phyloP scores from a whole-genome alignment of 352 stramenopile genomes.

The Globisporangium yorkense region DNA sequence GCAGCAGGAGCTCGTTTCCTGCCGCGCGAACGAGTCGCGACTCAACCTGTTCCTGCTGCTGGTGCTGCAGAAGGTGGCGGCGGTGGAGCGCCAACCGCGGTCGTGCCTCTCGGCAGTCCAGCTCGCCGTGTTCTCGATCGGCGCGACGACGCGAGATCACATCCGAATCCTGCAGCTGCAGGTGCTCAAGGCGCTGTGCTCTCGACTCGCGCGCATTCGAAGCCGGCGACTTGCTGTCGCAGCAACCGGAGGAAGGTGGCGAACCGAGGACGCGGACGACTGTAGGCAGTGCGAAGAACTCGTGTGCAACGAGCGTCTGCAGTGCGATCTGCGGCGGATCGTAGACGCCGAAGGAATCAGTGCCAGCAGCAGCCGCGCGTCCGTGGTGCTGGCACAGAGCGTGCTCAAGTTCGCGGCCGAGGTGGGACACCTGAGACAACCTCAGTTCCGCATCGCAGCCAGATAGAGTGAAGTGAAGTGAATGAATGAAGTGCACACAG shows the following conservation, averaged over 20 bases:
- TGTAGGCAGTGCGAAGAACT: constrained; percentile 27
- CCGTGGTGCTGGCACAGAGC: constrained; percentile 32
- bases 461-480: neutral
- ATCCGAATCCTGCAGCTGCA: constrained; percentile 48
- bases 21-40: constrained; percentile 20
- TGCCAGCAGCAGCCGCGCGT: constrained; percentile 20
- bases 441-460: neutral
- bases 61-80: constrained; percentile 38
- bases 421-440: neutral
- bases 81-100: constrained; percentile 3
- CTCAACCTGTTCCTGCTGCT: constrained; percentile 54
- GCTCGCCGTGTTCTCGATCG: constrained; percentile 35
- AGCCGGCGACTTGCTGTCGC: constrained; percentile 3
- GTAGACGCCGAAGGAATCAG: constrained; percentile 13
- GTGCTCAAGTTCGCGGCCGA: constrained; percentile 27
- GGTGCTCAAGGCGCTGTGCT: constrained; percentile 40
- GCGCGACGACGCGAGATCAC: constrained; percentile 19
- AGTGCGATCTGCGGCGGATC: constrained; percentile 33
- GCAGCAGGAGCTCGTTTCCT: constrained; percentile 45
- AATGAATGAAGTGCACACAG: neutral
- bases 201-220: constrained; percentile 18
- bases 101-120: constrained; percentile 25
- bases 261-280: constrained; percentile 3
- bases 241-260: neutral
- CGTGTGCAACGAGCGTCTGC: constrained; percentile 45